Percentiles rank a stretch among this genome's conserved stretches.
Conservation (phyloP, 31 red algal species). For the Endocladia muricata region DNA sequence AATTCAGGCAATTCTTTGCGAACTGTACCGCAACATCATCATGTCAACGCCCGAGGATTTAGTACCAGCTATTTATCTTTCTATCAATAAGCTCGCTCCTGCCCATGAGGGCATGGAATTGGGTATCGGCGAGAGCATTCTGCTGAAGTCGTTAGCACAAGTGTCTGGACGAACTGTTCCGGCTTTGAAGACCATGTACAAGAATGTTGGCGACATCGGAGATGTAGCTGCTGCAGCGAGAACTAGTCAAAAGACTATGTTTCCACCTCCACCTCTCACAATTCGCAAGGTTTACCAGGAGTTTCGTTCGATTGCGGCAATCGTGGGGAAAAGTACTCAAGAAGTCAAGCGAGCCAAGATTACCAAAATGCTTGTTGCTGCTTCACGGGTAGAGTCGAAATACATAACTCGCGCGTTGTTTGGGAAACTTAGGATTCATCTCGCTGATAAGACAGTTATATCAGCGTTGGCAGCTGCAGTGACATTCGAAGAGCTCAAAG, state of each 20-base stretch:
- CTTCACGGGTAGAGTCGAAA: slow-evolving; percentile 80
- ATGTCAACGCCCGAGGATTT: slow-evolving; percentile 80
- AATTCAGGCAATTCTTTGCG: slow-evolving; percentile 75
- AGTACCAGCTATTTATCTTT: slow-evolving; percentile 84
- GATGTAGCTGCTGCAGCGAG: slow-evolving; percentile 75
- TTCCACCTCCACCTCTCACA: slow-evolving; percentile 75
- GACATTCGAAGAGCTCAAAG: slow-evolving; percentile 22
- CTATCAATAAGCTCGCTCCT: slow-evolving; percentile 80
- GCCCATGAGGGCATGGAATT: slow-evolving; percentile 96
- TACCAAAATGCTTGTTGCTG: slow-evolving; percentile 78
- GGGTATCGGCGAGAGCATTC: slow-evolving; percentile 86
- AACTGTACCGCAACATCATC: slow-evolving; percentile 63
- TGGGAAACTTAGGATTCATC: slow-evolving; percentile 93
- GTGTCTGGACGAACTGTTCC: slow-evolving; percentile 63
- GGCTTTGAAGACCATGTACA: slow-evolving; percentile 61
- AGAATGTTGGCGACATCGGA: slow-evolving; percentile 87
- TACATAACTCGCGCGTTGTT: slow-evolving; percentile 83
- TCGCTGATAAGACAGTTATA: slow-evolving; percentile 93
- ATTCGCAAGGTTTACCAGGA: slow-evolving; percentile 71
- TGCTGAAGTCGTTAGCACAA: slow-evolving; percentile 83
- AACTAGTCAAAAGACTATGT: slow-evolving; percentile 92
- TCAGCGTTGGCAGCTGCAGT: slow-evolving; percentile 75
- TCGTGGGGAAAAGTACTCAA: slow-evolving; percentile 71
- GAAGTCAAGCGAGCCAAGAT: slow-evolving; percentile 66
- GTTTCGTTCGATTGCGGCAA: slow-evolving; percentile 68